Conservation (phyloP, 805 yeast genomes). For the Metschnikowia henanensis region DNA sequence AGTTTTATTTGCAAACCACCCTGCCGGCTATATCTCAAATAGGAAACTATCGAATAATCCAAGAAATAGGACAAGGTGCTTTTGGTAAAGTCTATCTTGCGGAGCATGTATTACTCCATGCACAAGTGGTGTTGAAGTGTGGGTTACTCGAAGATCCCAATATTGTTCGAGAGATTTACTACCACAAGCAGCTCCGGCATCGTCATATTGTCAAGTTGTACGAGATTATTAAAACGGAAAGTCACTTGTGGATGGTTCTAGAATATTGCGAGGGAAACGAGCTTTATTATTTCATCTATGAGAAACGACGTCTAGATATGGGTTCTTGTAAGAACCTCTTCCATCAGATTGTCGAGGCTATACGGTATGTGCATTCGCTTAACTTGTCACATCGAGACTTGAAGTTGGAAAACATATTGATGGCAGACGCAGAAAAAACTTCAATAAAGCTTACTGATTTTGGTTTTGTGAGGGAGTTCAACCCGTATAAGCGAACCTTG, state of each 20-base stretch:
- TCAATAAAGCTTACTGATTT: constrained; percentile 84
- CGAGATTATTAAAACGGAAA: constrained; percentile 82
- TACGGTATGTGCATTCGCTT: constrained; percentile 72
- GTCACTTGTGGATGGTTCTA: constrained; percentile 78
- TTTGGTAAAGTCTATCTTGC: constrained; percentile 93
- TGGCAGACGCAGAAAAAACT: constrained; percentile 50
- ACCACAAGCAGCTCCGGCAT: constrained; percentile 80
- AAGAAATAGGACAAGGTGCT: constrained; percentile 87
- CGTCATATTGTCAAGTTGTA: constrained; percentile 82
- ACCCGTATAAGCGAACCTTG: constrained; percentile 44
- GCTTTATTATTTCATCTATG: constrained; percentile 64
- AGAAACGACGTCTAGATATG: constrained; percentile 48
- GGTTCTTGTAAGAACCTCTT: constrained; percentile 55
- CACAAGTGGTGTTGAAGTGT: constrained; percentile 80
- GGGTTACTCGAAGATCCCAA: constrained; percentile 79
- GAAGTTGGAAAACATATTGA: constrained; percentile 74
- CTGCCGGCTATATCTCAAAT: constrained; percentile 57
- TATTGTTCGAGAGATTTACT: constrained; percentile 86
- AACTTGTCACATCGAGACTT: constrained; percentile 85
- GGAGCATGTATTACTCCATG: constrained; percentile 66
- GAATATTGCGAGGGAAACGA: constrained; percentile 89
- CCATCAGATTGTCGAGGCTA: constrained; percentile 64
- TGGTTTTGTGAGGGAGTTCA: constrained; percentile 85
- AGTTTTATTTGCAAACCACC: constrained; percentile 46
- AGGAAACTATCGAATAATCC: constrained; percentile 75